A percentile compares a stretch with the other conserved stretches of the same genome.
These are phyloP conservation scores for Pseudogymnoascus verrucosus DNA, from an alignment of 2,329 filamentous ascomycete species.

Conservation along the genomic window DNA sequence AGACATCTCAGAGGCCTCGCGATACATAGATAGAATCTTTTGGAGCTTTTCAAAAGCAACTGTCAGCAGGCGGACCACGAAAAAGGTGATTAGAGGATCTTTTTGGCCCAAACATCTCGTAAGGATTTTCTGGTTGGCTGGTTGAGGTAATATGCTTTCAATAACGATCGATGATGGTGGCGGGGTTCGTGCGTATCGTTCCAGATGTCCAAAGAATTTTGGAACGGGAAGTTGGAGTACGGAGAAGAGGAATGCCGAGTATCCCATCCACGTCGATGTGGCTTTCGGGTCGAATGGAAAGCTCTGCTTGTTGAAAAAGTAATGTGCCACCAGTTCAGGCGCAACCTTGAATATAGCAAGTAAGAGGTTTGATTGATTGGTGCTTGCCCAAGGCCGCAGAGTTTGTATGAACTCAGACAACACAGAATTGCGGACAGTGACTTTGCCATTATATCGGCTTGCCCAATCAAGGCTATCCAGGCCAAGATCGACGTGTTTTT, in stretches of 20 bases:
- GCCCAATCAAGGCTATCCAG: constrained; percentile 64
- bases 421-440: constrained; percentile 71
- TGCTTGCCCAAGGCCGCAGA: constrained; percentile 75
- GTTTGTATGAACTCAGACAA: constrained; percentile 71
- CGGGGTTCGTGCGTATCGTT: constrained; percentile 56
- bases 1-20: constrained; percentile 30
- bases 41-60: constrained; percentile 72
- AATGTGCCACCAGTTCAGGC: constrained; percentile 81
- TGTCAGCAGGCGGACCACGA: constrained; percentile 71
- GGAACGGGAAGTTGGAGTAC: constrained; percentile 70
- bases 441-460: constrained; percentile 55
- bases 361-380: constrained; percentile 73
- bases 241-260: constrained; percentile 80
- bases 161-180: constrained; percentile 73
- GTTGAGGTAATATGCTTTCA: constrained; percentile 78
- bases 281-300: constrained; percentile 88
- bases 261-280: constrained; percentile 90
- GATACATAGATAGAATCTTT: constrained; percentile 33
- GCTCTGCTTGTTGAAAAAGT: constrained; percentile 70
- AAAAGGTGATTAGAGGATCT: constrained; percentile 73
- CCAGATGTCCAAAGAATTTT: constrained; percentile 58
- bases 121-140: constrained; percentile 71
- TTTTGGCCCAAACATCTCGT: constrained; percentile 71
- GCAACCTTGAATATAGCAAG: constrained; percentile 70
- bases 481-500: constrained; percentile 47